These are phyloP conservation scores for Hanseniaspora guilliermondii DNA, from an alignment of 805 yeast species.

Conservation along the genomic window DNA sequence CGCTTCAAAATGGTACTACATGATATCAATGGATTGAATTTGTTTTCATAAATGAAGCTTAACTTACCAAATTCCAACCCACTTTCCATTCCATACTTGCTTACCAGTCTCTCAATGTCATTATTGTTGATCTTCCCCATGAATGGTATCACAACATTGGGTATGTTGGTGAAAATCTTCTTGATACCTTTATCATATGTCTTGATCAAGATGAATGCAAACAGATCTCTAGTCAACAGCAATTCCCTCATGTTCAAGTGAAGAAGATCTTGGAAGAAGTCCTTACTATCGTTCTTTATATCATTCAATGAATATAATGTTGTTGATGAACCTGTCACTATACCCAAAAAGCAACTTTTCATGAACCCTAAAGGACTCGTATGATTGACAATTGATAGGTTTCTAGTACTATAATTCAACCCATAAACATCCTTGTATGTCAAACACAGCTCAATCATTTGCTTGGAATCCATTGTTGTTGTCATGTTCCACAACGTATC, in stretches of 20 bases:
- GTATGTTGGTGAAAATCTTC: conserved; percentile 36
- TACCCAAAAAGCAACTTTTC: conserved; percentile 73
- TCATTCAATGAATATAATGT: conserved; percentile 66
- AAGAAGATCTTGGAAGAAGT: conserved; percentile 57
- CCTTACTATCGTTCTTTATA: conserved; percentile 59
- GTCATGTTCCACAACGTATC: conserved; percentile 22
- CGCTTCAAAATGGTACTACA: conserved; percentile 60
- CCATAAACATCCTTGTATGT: conserved; percentile 87
- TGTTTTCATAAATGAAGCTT: conserved; percentile 66
- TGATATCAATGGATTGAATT: conserved; percentile 61
- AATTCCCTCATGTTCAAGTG: conserved; percentile 75
- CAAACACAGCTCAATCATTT: conserved; percentile 67
- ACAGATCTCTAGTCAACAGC: conserved; percentile 71
- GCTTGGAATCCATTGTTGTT: conserved; percentile 38
- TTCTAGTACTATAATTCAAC: conserved; percentile 53
- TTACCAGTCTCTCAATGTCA: conserved; percentile 44
- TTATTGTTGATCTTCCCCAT: conserved; percentile 60
- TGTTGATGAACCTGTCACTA: conserved; percentile 77
- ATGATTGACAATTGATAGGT: conserved; percentile 79
- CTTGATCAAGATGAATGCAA: conserved; percentile 57
- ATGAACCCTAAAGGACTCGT: conserved; percentile 78
- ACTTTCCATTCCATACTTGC: conserved; percentile 45
- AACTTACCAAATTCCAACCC: conserved; percentile 56
- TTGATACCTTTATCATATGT: conserved; percentile 36
- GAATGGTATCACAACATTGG: conserved; percentile 74